Evolutionary conservation across 345 rosid genomes (phyloP), one percentile per base, ranked within the genome.

Genomic region (Heritiera fomes): DNA sequence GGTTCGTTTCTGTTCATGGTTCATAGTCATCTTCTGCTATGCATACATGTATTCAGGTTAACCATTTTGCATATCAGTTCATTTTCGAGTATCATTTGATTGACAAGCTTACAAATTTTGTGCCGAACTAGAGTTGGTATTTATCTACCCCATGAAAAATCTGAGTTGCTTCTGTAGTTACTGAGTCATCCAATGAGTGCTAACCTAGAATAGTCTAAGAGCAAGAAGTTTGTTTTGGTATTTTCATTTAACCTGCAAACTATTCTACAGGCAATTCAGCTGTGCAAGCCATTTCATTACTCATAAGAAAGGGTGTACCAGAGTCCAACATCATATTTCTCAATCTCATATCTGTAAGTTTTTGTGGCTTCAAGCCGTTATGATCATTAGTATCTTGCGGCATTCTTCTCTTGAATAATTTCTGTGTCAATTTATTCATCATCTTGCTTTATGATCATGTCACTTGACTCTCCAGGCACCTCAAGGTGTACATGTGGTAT

Each of bases 401-500:
- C 69, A 69, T 74, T 60, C 32, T 59, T 77, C 76, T 59, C 46
- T 83, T 28, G 14, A 59, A 59, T 38, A 58, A 70, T 49, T 30
- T 23, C 12, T 6, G 15, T 69, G 14, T 59, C 49, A 13, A 74
- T 49, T 79, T 75, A 34, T 58, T 71, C 58, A 30, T 77, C 34
- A 8, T 60, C 71, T 45, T 34, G 45, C 34, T 47, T 6, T 41
- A 30, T 30, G 28, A 61, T 15, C 52, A 41, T 46, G 4, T 23
- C n/a, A 50, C 55, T 73, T 60, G 66, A 68, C 80, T 79, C 71
- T 71, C 63, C 90, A 96, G 98, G 98, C 98, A 84, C 99, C 99
- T 82, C 98, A 94, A 80, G 97, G 99, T 82, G 97, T 94, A 67
- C 98, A 96, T 81, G 90, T 94, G 85, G 99, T 96, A 74, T 92